phyloP scores from a whole-genome alignment of 345 rosid species.

The Microcos paniculata region DNA sequence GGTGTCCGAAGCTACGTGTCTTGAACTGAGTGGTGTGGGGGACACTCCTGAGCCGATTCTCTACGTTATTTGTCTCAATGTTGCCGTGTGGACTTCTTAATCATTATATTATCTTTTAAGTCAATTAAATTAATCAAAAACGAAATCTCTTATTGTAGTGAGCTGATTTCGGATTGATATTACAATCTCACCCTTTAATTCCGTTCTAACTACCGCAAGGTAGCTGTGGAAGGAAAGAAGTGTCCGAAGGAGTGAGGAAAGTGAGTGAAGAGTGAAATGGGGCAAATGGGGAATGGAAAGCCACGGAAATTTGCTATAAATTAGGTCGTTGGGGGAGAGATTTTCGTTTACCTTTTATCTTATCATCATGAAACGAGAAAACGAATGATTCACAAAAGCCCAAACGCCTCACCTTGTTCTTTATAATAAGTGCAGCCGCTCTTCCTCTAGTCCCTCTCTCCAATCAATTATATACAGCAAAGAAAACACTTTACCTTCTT shows the following conservation, averaged over 20 bases:
- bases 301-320: slow-evolving; percentile 18
- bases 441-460: slow-evolving; percentile 1
- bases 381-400: slow-evolving; percentile 26
- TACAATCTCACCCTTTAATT: neutral
- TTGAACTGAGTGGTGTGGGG: neutral
- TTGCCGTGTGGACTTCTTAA: slow-evolving; percentile 14
- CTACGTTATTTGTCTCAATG: slow-evolving; percentile 2
- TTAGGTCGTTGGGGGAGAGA: neutral
- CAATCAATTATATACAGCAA: neutral
- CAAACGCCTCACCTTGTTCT: slow-evolving; percentile 22
- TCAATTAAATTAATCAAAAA: neutral
- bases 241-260: no score
- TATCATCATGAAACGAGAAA: slow-evolving; percentile 16
- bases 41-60: neutral
- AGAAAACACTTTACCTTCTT: neutral
- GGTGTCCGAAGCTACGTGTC: slow-evolving; percentile 7
- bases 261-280: slow-evolving; percentile 23
- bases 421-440: neutral
- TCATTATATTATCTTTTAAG: neutral
- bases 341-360: slow-evolving; percentile 21
- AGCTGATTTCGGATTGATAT: neutral
- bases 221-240: neutral
- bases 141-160: no score
- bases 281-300: slow-evolving; percentile 2
- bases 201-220: neutral